Evolutionary conservation across 2,329 filamentous ascomycete genomes (phyloP).

Genomic region (Chaetomiaceae sp.): DNA sequence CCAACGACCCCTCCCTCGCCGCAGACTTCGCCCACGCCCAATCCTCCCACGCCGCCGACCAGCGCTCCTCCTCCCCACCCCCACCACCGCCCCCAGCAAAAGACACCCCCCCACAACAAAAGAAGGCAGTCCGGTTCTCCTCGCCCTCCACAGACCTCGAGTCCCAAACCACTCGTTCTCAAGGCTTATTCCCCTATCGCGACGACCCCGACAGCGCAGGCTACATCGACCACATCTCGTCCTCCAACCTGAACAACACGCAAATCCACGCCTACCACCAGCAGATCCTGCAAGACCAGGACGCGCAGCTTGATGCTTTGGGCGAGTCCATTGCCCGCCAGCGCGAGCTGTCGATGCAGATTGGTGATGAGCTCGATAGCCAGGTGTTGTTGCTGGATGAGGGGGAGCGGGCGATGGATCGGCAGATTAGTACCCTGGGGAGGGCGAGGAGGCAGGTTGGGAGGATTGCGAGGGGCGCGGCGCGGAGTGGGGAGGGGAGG

Average conservation of each 20-base stretch:
- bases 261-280: constrained; percentile 84
- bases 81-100: constrained; percentile 15
- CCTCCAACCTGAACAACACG: constrained; percentile 64
- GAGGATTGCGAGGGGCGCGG: constrained; percentile 66
- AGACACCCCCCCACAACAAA: constrained; percentile 4
- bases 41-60: constrained; percentile 39
- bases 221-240: constrained; percentile 51
- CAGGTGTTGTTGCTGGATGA: constrained; percentile 89
- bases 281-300: constrained; percentile 79
- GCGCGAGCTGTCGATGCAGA: constrained; percentile 89
- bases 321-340: constrained; percentile 85
- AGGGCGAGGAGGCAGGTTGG: constrained; percentile 69
- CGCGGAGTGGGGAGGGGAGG: constrained; percentile 83
- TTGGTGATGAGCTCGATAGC: constrained; percentile 89
- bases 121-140: constrained; percentile 79
- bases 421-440: constrained; percentile 72
- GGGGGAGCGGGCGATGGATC: constrained; percentile 75
- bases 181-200: constrained; percentile 54
- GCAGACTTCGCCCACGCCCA: constrained; percentile 62
- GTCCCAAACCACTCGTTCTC: constrained; percentile 29
- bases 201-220: constrained; percentile 58
- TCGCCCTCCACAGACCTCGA: constrained; percentile 50
- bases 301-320: constrained; percentile 84
- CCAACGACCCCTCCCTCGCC: constrained; percentile 60
- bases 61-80: constrained; percentile 31